These are phyloP conservation scores for Nematocida parisii DNA, from an alignment of 371 early-diverging fungal species.

Conservation along the genomic window DNA sequence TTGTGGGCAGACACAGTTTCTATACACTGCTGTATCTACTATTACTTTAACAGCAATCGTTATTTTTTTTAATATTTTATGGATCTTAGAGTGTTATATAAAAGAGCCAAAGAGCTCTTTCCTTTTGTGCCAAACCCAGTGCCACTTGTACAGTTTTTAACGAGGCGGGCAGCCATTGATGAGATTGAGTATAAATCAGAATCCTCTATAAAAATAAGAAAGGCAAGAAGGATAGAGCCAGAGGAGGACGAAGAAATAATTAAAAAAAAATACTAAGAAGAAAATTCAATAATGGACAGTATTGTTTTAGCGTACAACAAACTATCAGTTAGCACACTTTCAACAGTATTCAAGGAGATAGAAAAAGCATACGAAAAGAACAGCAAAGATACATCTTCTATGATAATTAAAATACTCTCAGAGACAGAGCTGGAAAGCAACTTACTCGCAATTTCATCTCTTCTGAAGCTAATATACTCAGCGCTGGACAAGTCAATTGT, in stretches of 20 bases:
- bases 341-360: constrained; percentile 40
- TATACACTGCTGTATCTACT: too few species aligned
- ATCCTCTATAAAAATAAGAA: constrained; percentile 15
- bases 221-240: background rate
- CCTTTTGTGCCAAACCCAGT: background rate
- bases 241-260: constrained; percentile 12
- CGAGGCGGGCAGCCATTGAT: constrained; percentile 39
- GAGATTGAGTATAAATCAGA: background rate
- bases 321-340: constrained; percentile 19
- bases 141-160: constrained; percentile 1
- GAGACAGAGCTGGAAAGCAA: constrained; percentile 23
- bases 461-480: constrained; percentile 48
- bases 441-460: constrained; percentile 38
- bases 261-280: constrained; percentile 24
- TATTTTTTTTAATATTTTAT: constrained; percentile 1
- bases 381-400: background rate
- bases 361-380: constrained; percentile 14
- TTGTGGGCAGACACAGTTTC: background rate
- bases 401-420: constrained; percentile 15
- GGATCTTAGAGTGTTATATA: background rate
- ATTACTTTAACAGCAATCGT: too few species aligned
- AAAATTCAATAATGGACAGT: constrained; percentile 32
- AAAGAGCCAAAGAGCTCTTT: constrained; percentile 14
- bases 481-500: constrained; percentile 38
- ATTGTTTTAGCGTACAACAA: constrained; percentile 54